Evolutionary conservation across 257 asterid genomes (phyloP), one percentile per base, ranked within the genome.

Genomic region (Perilla frutescens): DNA sequence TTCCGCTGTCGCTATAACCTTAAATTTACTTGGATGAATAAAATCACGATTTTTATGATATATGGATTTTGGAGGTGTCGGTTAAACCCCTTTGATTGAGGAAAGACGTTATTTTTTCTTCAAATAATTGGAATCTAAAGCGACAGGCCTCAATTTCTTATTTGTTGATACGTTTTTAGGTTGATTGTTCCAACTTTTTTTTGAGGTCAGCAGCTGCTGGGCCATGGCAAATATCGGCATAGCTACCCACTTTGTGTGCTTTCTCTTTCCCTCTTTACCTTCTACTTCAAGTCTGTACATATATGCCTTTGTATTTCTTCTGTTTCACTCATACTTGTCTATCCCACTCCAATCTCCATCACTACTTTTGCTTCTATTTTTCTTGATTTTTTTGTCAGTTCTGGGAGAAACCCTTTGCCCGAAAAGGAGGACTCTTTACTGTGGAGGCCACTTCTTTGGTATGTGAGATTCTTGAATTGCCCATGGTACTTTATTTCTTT

Each of bases 241-340:
- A 26, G 55, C 77, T 70, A 84, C 84, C 88, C 72, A 81, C 81
- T 67, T 81, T 77, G 60, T 79, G 72, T 54, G 70, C 77, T 64
- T 69, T 76, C 74, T 40, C 47, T 59, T 45, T 57, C 70, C 50
- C 70, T 75, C 66, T 62, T 73, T 76, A 67, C 81, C 85, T 73
- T 81, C 80, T 72, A 41, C 63, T 71, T 75, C 85, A 84, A 80
- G 86, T 70, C 76, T 84, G 45, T 81, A 73, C 76, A 80, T 72
- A 66, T 71, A 76, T 48, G 70, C 76, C 68, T 71, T 75, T 43
- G 53, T 63, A 61, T 86, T 84, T 80, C 89, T 84, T 86, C 86
- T 76, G 57, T 84, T 84, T 79, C 76, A 84, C 91, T 85, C 92
- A 73, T 65, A 80, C 80, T 78, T 66, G 49, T 57, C 64, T 68